A percentile compares a stretch with the other conserved stretches of the same genome.
These are phyloP conservation scores for Cryptococcus sp. DNA, from an alignment of 1,284 basidiomycete species.

Conservation along the genomic window DNA sequence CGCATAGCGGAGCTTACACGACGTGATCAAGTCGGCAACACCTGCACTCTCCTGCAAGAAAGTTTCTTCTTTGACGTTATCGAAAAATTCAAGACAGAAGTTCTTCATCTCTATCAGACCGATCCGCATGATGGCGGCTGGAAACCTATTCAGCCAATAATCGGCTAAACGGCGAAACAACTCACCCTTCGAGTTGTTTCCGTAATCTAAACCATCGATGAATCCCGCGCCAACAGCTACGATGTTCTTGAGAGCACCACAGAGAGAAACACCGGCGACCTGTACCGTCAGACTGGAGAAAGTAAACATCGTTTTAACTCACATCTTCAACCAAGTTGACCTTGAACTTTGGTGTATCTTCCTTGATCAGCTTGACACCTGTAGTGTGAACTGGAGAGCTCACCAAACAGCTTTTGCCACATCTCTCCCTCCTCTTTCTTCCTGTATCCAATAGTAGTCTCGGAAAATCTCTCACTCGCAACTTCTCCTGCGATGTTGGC, in stretches of 20 bases:
- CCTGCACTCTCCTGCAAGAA: slow-evolving; percentile 54
- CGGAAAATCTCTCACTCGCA: slow-evolving; percentile 51
- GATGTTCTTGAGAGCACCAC: slow-evolving; percentile 57
- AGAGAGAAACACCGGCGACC: slow-evolving; percentile 54
- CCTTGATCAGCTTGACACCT: slow-evolving; percentile 3
- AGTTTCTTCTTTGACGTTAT: slow-evolving; percentile 52
- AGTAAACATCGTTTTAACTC: not conserved
- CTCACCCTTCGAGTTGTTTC: slow-evolving; percentile 56
- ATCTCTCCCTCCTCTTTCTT: slow-evolving; percentile 48
- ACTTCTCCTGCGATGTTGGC: slow-evolving; percentile 60
- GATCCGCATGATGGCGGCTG: slow-evolving; percentile 57
- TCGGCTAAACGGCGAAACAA: not conserved
- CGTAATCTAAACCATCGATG: slow-evolving; percentile 55
- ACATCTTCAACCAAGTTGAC: slow-evolving; percentile 56
- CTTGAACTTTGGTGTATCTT: slow-evolving; percentile 51
- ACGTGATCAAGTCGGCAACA: slow-evolving; percentile 58
- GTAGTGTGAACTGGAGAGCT: not conserved
- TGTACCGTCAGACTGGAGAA: slow-evolving; percentile 1
- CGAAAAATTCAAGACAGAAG: slow-evolving; percentile 55
- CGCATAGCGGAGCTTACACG: slow-evolving; percentile 39
- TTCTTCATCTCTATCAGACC: slow-evolving; percentile 52
- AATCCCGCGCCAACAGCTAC: slow-evolving; percentile 57
- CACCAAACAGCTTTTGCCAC: slow-evolving; percentile 51
- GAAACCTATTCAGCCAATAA: not conserved
- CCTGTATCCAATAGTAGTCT: slow-evolving; percentile 57